A percentile compares a stretch with the other conserved stretches of the same genome.
Evolutionary conservation across 2,329 filamentous ascomycete genomes (phyloP).

Genomic region (Lasiodiplodia theobromae): DNA sequence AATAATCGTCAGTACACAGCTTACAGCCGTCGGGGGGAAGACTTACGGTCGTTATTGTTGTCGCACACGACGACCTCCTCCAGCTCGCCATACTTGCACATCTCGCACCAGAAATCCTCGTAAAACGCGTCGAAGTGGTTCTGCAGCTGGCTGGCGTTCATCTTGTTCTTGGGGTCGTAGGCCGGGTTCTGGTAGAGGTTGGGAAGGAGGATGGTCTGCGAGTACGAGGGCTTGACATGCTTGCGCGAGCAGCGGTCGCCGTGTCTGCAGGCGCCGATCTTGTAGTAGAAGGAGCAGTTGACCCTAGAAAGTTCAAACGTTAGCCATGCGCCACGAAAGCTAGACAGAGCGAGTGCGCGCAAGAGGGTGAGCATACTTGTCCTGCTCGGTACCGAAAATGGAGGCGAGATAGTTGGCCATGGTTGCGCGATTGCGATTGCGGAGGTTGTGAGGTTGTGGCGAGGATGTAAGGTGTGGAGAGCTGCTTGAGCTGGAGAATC

Average conservation of each 20-base stretch:
- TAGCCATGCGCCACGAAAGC: conserved; percentile 29
- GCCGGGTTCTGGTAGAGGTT: conserved; percentile 99
- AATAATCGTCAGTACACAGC: conserved; percentile 27
- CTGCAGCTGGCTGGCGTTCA: conserved; percentile 94
- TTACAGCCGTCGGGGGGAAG: background rate
- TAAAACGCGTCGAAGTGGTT: conserved; percentile 99
- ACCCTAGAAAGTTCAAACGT: conserved; percentile 55
- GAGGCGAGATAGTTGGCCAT: conserved; percentile 99
- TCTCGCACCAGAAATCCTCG: conserved; percentile 99
- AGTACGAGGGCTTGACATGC: conserved; percentile 98
- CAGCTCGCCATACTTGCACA: conserved; percentile 97
- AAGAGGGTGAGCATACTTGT: conserved; percentile 62
- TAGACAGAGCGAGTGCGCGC: background rate
- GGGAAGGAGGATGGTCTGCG: conserved; percentile 95
- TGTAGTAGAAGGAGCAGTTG: conserved; percentile 99
- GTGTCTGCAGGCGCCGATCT: conserved; percentile 98
- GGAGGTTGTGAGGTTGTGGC: background rate
- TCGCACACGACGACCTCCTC: conserved; percentile 99
- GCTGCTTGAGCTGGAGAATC: conserved; percentile 16
- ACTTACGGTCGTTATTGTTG: conserved; percentile 96
- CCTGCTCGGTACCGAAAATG: conserved; percentile 99
- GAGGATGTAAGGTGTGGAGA: conserved; percentile 23
- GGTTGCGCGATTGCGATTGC: conserved; percentile 17
- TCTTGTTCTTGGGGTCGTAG: conserved; percentile 95
- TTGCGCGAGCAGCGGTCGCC: conserved; percentile 98